These are phyloP conservation scores for Vicia sativa DNA, from an alignment of 306 rosid species.

Conservation along the genomic window DNA sequence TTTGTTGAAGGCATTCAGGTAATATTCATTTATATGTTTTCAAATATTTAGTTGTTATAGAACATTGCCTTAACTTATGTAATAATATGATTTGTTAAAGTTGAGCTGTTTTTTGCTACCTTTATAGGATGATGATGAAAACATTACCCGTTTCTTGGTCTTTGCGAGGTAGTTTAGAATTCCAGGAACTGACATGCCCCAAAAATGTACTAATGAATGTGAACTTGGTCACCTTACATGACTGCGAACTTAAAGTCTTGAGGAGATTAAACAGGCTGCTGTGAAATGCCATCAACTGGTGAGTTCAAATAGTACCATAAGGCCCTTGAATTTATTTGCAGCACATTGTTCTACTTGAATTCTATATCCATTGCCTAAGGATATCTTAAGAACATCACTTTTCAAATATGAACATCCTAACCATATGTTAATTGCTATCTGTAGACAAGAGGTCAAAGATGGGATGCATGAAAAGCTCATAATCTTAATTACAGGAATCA, in stretches of 20 bases:
- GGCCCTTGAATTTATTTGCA: no score
- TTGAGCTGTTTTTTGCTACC: slow-evolving; percentile 37
- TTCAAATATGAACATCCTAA: no score
- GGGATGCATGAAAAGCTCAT: no score
- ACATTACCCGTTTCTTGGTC: slow-evolving; percentile 80
- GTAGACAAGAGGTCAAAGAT: no score
- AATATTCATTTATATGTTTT: slow-evolving; percentile 10
- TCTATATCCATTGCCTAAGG: no score
- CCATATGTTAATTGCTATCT: no score
- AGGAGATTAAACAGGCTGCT: slow-evolving; percentile 65
- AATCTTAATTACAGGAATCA: no score
- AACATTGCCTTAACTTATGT: no score
- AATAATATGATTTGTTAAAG: neutral
- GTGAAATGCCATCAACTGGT: slow-evolving; percentile 75
- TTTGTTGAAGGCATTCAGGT: slow-evolving; percentile 75
- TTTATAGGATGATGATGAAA: slow-evolving; percentile 69
- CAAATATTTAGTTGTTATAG: slow-evolving; percentile 13
- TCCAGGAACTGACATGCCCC: slow-evolving; percentile 63
- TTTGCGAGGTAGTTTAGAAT: slow-evolving; percentile 83
- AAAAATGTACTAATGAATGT: slow-evolving; percentile 80
- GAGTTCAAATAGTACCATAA: slow-evolving; percentile 37
- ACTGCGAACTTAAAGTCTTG: slow-evolving; percentile 68
- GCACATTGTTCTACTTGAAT: no score
- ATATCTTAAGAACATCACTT: no score
- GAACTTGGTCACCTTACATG: slow-evolving; percentile 80